A percentile compares a stretch with the other conserved stretches of the same genome.
Conservation (phyloP, 352 stramenopile genomes). For the Phytophthora fragariaefolia region DNA sequence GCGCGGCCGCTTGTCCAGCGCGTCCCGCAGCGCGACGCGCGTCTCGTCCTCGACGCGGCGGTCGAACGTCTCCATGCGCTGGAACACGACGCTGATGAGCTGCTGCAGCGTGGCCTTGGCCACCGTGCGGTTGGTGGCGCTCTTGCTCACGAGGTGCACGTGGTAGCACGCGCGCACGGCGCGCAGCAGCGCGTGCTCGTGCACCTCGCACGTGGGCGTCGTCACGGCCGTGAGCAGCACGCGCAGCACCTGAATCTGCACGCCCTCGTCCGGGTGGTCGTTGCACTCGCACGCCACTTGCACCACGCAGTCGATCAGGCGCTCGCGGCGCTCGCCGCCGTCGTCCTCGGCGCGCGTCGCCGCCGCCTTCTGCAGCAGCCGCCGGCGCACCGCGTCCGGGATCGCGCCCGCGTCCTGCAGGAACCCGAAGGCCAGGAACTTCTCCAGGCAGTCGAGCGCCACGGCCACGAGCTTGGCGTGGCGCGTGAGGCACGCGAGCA, state of each 20-base stretch:
- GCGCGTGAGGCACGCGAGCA: constrained; percentile 75
- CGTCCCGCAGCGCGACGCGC: constrained; percentile 57
- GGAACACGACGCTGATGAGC: constrained; percentile 96
- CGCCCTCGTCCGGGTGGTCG: constrained; percentile 89
- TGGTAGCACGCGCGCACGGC: constrained; percentile 97
- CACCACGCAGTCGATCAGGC: constrained; percentile 90
- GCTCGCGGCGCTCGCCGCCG: constrained; percentile 40
- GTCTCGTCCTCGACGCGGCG: constrained; percentile 78
- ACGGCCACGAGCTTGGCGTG: constrained; percentile 80
- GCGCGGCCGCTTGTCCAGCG: constrained; percentile 49
- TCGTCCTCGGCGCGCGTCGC: constrained; percentile 33
- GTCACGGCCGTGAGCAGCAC: constrained; percentile 92
- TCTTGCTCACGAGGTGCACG: constrained; percentile 94
- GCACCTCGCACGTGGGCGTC: constrained; percentile 89
- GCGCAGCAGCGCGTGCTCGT: constrained; percentile 94
- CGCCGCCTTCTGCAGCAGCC: constrained; percentile 64
- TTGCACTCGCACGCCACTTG: constrained; percentile 92
- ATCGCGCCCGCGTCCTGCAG: constrained; percentile 69
- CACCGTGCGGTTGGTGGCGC: constrained; percentile 95
- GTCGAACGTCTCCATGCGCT: constrained; percentile 95
- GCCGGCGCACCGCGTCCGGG: constrained; percentile 66
- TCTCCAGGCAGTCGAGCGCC: constrained; percentile 91
- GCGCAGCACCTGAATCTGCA: constrained; percentile 95
- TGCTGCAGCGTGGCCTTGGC: constrained; percentile 98
- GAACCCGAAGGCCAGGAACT: constrained; percentile 91